Evolutionary conservation across 345 rosid genomes (phyloP).

Genomic region (Ailanthus altissimus): DNA sequence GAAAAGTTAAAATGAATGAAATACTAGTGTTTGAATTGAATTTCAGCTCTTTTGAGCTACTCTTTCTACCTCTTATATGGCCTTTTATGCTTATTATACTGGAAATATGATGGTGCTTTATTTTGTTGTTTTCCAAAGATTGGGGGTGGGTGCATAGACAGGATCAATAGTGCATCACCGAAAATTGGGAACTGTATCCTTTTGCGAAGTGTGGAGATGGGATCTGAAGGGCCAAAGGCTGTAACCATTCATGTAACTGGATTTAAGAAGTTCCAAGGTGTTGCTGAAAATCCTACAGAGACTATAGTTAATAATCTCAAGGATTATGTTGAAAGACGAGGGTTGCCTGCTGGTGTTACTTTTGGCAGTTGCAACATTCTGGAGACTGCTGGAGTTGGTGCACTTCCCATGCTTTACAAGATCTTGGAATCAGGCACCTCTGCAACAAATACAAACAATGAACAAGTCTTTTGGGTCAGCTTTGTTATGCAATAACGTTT

Average conservation of each 20-base stretch:
- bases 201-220: slow-evolving; percentile 48
- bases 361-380: slow-evolving; percentile 72
- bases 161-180: slow-evolving; percentile 11
- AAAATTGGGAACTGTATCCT: slow-evolving; percentile 44
- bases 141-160: slow-evolving; percentile 3
- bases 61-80: background rate
- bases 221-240: slow-evolving; percentile 71
- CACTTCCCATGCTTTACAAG: slow-evolving; percentile 52
- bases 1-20: background rate
- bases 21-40: background rate
- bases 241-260: slow-evolving; percentile 69
- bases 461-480: slow-evolving; percentile 76
- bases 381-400: slow-evolving; percentile 79
- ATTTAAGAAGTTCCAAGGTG: slow-evolving; percentile 79
- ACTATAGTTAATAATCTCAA: slow-evolving; percentile 58
- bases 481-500: slow-evolving; percentile 7
- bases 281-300: slow-evolving; percentile 77
- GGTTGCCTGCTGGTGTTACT: slow-evolving; percentile 61
- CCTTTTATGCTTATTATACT: background rate
- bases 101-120: slow-evolving; percentile 7
- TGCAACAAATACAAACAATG: slow-evolving; percentile 26
- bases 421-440: slow-evolving; percentile 58
- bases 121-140: slow-evolving; percentile 2
- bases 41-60: background rate
- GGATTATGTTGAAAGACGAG: slow-evolving; percentile 49